Evolutionary conservation across 345 rosid genomes (phyloP).

Genomic region (Ailanthus altissimus): DNA sequence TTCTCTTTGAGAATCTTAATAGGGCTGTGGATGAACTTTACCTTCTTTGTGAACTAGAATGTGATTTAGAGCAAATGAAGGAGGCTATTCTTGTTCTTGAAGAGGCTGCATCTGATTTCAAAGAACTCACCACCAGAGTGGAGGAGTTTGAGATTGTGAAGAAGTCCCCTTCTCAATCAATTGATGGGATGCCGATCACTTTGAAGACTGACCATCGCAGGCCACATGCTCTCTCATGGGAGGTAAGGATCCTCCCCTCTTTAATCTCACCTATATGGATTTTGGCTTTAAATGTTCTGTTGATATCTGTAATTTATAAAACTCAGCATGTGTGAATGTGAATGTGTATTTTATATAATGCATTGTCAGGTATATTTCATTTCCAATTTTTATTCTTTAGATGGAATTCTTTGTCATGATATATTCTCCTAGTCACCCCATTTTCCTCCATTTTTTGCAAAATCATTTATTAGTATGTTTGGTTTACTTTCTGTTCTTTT

Average conservation of each 20-base stretch:
- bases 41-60: conserved; percentile 76
- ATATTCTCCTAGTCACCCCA: too few relatives aligned
- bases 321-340: neutral
- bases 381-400: neutral
- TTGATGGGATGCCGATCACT: conserved; percentile 44
- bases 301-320: neutral
- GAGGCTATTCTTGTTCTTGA: conserved; percentile 80
- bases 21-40: conserved; percentile 83
- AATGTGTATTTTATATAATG: neutral
- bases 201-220: conserved; percentile 69
- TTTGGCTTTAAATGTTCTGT: conserved; percentile 15
- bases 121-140: conserved; percentile 56
- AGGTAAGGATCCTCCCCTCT: conserved; percentile 46
- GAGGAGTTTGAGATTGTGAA: conserved; percentile 65
- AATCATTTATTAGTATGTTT: neutral
- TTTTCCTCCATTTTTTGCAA: neutral
- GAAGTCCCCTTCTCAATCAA: conserved; percentile 43
- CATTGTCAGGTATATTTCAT: neutral
- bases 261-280: neutral
- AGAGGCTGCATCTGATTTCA: conserved; percentile 74
- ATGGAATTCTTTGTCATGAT: neutral
- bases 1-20: conserved; percentile 78
- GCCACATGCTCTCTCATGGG: conserved; percentile 90
- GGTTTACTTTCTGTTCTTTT: neutral
- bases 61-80: conserved; percentile 73